phyloP scores from a whole-genome alignment of 257 asterid genomes.

The Jacaranda copaia region DNA sequence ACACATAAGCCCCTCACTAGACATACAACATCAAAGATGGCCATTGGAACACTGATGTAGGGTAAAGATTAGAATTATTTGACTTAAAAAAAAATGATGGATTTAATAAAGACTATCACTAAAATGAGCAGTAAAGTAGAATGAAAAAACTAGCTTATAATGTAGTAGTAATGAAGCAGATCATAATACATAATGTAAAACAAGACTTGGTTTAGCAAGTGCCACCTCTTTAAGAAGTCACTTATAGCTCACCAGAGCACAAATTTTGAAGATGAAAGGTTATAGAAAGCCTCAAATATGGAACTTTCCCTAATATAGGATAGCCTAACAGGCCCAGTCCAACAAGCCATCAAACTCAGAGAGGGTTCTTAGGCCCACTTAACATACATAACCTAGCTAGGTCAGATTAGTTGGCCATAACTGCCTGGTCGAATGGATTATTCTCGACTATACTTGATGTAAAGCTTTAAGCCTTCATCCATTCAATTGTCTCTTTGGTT shows the following conservation, averaged over 20 bases:
- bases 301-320: no score
- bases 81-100: not conserved
- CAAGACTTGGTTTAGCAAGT: not conserved
- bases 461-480: no score
- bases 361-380: no score
- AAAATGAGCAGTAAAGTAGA: slow-evolving; percentile 8
- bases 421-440: no score
- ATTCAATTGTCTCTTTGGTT: no score
- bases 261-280: not conserved
- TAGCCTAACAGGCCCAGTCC: no score
- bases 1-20: slow-evolving; percentile 62
- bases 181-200: not conserved
- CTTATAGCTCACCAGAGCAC: not conserved
- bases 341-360: no score
- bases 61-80: slow-evolving; percentile 22
- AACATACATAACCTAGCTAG: no score
- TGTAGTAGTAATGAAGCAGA: not conserved
- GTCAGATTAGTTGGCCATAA: no score
- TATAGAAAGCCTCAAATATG: slow-evolving; percentile 19
- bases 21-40: slow-evolving; percentile 74
- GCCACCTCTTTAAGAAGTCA: not conserved
- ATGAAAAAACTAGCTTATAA: not conserved
- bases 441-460: no score
- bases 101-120: slow-evolving; percentile 10
- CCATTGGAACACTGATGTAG: slow-evolving; percentile 82